phyloP scores from a whole-genome alignment of 805 yeast genomes.

The Candida verbasci region DNA sequence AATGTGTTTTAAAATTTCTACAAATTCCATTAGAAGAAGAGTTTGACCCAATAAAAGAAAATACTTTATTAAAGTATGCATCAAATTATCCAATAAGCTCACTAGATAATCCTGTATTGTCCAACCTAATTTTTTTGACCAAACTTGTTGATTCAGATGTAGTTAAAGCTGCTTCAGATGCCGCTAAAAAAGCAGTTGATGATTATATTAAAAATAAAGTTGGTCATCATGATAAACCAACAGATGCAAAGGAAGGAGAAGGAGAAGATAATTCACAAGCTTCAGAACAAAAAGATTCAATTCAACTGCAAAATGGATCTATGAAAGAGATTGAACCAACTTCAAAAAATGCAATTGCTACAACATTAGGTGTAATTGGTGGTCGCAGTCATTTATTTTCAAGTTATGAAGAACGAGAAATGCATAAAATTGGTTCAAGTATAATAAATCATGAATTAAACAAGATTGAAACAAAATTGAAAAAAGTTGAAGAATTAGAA shows the following conservation, averaged over 20 bases:
- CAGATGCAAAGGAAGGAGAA: constrained; percentile 10
- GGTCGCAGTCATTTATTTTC: constrained; percentile 78
- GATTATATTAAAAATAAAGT: constrained; percentile 37
- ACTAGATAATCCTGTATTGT: constrained; percentile 88
- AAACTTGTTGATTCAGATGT: constrained; percentile 82
- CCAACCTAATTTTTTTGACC: constrained; percentile 85
- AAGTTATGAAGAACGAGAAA: constrained; percentile 73
- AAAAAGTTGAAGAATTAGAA: constrained; percentile 57
- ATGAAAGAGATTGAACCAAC: constrained; percentile 8
- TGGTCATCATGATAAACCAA: constrained; percentile 23
- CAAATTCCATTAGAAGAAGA: constrained; percentile 79
- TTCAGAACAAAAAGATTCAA: neutral
- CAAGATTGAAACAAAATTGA: constrained; percentile 61
- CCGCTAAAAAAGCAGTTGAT: constrained; percentile 53
- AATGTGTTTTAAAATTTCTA: constrained; percentile 75
- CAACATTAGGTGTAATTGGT: constrained; percentile 75
- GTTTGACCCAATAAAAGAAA: constrained; percentile 46
- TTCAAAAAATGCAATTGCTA: constrained; percentile 53
- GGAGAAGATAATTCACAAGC: constrained; percentile 6
- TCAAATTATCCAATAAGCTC: constrained; percentile 81
- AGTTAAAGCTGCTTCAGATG: constrained; percentile 73
- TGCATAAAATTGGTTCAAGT: constrained; percentile 53
- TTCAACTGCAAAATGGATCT: constrained; percentile 10
- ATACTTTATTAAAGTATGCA: constrained; percentile 73
- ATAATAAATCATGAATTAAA: constrained; percentile 60